Evolutionary conservation across 2,329 filamentous ascomycete species (phyloP).

Genomic region (Penicillium expansum): DNA sequence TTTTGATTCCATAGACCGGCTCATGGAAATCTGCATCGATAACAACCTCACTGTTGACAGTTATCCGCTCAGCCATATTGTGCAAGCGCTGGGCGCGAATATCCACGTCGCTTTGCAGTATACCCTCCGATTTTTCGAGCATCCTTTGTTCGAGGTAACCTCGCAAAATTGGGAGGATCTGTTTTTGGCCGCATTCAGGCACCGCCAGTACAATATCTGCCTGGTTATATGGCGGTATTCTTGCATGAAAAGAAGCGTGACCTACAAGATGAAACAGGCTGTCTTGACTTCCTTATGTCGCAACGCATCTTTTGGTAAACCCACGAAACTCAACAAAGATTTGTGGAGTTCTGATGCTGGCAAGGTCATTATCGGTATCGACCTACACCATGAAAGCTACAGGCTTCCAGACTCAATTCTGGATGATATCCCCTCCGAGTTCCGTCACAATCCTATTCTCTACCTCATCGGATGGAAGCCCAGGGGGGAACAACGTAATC

Average conservation of each 20-base stretch:
- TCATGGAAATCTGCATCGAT: slow-evolving; percentile 34
- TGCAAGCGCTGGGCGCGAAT: slow-evolving; percentile 27
- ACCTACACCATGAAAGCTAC: slow-evolving; percentile 17
- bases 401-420: slow-evolving; percentile 12
- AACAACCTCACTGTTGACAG: slow-evolving; percentile 28
- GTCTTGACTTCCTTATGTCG: slow-evolving; percentile 33
- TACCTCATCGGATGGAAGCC: slow-evolving; percentile 24
- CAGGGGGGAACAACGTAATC: slow-evolving; percentile 22
- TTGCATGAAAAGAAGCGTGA: slow-evolving; percentile 39
- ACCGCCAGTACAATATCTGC: slow-evolving; percentile 41
- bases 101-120: slow-evolving; percentile 26
- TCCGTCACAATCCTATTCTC: slow-evolving; percentile 26
- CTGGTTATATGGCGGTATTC: slow-evolving; percentile 50
- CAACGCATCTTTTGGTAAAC: slow-evolving; percentile 18
- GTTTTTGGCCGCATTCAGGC: slow-evolving; percentile 43
- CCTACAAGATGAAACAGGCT: slow-evolving; percentile 32
- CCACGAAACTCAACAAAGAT: slow-evolving; percentile 10
- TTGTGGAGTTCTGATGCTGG: slow-evolving; percentile 29
- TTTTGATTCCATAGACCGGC: slow-evolving; percentile 25
- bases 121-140: slow-evolving; percentile 22
- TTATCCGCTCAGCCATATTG: slow-evolving; percentile 29
- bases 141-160: slow-evolving; percentile 19
- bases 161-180: slow-evolving; percentile 36
- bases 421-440: slow-evolving; percentile 25
- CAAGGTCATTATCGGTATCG: slow-evolving; percentile 36